Evolutionary conservation across 139 green algal species (phyloP).

Genomic region (Haematococcus sp.): DNA sequence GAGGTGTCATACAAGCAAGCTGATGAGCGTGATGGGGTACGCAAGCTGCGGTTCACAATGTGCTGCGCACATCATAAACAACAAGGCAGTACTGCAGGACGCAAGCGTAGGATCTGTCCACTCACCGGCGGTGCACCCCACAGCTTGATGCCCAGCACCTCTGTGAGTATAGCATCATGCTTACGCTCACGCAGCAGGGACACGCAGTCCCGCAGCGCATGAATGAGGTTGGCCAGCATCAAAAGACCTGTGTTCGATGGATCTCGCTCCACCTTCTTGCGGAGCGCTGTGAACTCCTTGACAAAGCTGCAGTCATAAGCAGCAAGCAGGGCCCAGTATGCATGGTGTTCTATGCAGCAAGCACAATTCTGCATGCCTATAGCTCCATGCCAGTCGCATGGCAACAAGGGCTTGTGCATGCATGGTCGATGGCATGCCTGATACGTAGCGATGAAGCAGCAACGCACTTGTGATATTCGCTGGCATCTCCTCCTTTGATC

Average conservation of each 20-base stretch:
- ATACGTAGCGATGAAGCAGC: no score
- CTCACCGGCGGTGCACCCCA: conserved; percentile 51
- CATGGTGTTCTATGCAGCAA: no score
- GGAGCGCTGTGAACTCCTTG: conserved; percentile 25
- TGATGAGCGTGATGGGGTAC: background rate
- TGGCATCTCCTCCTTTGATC: conserved; percentile 18
- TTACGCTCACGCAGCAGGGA: conserved; percentile 37
- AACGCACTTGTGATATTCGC: conserved; percentile 36
- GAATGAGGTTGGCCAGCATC: conserved; percentile 39
- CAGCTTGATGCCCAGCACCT: conserved; percentile 54
- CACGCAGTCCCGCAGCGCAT: conserved; percentile 31
- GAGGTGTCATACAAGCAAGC: background rate
- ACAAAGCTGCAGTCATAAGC: conserved; percentile 28
- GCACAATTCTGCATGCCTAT: no score
- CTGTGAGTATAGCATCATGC: conserved; percentile 47
- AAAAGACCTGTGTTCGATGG: conserved; percentile 16
- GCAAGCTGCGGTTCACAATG: background rate
- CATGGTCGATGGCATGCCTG: background rate
- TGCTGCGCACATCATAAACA: background rate
- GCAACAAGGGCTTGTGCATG: background rate
- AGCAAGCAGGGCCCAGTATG: background rate
- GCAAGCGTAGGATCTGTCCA: background rate
- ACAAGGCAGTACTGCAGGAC: no score
- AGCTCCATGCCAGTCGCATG: background rate
- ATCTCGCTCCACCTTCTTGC: conserved; percentile 25